Evolutionary conservation across 352 stramenopile species (phyloP).

Genomic region (Phytophthora palmivora): DNA sequence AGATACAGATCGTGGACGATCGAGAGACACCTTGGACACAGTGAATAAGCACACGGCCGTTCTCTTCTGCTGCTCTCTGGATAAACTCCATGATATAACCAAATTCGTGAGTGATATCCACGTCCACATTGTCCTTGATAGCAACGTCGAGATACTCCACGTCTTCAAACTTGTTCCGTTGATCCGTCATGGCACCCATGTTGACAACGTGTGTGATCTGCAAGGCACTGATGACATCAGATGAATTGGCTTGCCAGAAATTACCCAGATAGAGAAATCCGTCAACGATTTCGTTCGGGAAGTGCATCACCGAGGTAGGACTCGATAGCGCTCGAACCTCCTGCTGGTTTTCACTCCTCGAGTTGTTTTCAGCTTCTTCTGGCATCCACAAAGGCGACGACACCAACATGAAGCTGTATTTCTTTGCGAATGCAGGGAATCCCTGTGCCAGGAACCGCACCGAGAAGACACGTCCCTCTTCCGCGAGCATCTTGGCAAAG

Average conservation of each 20-base stretch:
- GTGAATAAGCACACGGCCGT: constrained; percentile 75
- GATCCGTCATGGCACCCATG: constrained; percentile 66
- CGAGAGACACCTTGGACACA: constrained; percentile 85
- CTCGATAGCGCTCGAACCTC: constrained; percentile 3
- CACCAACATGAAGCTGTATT: constrained; percentile 75
- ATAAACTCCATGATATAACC: constrained; percentile 63
- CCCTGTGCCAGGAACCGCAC: constrained; percentile 75
- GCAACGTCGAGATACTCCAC: constrained; percentile 75
- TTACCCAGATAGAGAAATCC: constrained; percentile 79
- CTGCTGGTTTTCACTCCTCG: constrained; percentile 11
- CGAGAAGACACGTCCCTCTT: constrained; percentile 73
- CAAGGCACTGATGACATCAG: constrained; percentile 55
- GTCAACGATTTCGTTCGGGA: constrained; percentile 82
- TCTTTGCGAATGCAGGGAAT: constrained; percentile 67
- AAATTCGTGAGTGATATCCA: constrained; percentile 68
- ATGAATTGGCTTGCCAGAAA: constrained; percentile 83
- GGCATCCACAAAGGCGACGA: constrained; percentile 24
- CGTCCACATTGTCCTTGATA: constrained; percentile 65
- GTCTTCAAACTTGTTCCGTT: constrained; percentile 58
- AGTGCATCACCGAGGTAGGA: constrained; percentile 41
- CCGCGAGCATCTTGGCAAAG: constrained; percentile 67
- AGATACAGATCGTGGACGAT: constrained; percentile 81
- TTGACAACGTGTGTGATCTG: constrained; percentile 82
- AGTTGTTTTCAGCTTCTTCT: constrained; percentile 5
- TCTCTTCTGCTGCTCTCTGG: constrained; percentile 36